A percentile compares a stretch with the other conserved stretches of the same genome.
phyloP scores from a whole-genome alignment of 257 asterid genomes.

The Solanum etuberosum region DNA sequence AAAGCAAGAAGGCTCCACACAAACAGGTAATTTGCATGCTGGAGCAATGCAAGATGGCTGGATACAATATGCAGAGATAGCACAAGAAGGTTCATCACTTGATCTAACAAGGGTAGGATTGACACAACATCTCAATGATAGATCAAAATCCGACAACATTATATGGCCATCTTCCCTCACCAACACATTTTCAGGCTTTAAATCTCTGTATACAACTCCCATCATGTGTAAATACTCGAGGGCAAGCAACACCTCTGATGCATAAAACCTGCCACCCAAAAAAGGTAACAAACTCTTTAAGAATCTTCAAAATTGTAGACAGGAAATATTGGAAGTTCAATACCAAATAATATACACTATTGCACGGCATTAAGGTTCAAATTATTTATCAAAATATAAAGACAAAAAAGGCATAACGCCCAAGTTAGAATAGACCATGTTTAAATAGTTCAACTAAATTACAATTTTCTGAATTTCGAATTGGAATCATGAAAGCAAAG shows the following conservation, averaged over 20 bases:
- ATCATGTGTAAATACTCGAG: constrained; percentile 90
- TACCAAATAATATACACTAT: neutral
- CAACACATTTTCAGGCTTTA: constrained; percentile 87
- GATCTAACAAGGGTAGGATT: constrained; percentile 69
- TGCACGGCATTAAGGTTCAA: neutral
- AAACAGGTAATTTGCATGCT: constrained; percentile 58
- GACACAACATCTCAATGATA: constrained; percentile 66
- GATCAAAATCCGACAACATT: constrained; percentile 88
- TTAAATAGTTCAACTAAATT: neutral
- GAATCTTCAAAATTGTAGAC: neutral
- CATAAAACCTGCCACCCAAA: constrained; percentile 56
- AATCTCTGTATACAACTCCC: constrained; percentile 88
- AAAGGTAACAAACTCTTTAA: neutral
- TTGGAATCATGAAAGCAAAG: neutral
- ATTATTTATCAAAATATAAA: neutral
- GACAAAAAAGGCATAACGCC: neutral
- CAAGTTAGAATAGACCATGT: neutral
- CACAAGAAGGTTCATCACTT: constrained; percentile 30
- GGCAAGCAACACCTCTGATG: constrained; percentile 80
- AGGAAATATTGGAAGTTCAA: neutral
- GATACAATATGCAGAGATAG: constrained; percentile 63
- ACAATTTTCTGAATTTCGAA: neutral
- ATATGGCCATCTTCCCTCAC: constrained; percentile 94
- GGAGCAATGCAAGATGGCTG: constrained; percentile 75
- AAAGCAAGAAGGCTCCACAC: constrained; percentile 73